Conservation (phyloP, 805 yeast species). For the Candida glaebosa region DNA sequence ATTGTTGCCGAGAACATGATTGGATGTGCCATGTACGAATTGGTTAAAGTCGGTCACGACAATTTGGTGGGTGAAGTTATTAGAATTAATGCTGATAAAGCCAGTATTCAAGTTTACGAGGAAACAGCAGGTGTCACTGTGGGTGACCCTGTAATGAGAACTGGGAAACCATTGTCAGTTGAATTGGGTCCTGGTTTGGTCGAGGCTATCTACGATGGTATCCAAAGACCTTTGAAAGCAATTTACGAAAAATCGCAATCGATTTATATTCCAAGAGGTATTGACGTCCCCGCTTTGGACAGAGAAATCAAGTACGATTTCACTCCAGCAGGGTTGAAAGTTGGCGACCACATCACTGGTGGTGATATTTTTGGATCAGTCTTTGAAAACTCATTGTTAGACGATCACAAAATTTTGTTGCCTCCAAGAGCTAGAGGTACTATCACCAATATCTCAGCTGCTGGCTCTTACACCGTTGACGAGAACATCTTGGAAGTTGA, state of each 20-base stretch:
- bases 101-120: slow-evolving; percentile 98
- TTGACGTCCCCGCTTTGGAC: slow-evolving; percentile 91
- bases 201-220: slow-evolving; percentile 99
- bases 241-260: slow-evolving; percentile 85
- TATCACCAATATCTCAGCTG: slow-evolving; percentile 79
- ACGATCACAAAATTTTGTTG: slow-evolving; percentile 88
- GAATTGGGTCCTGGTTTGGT: slow-evolving; percentile 99
- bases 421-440: slow-evolving; percentile 99
- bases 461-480: slow-evolving; percentile 89
- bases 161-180: slow-evolving; percentile 98
- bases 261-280: slow-evolving; percentile 98
- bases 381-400: slow-evolving; percentile 87
- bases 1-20: slow-evolving; percentile 97
- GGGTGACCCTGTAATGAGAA: slow-evolving; percentile 97
- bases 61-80: slow-evolving; percentile 97
- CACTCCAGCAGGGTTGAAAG: slow-evolving; percentile 72
- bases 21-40: slow-evolving; percentile 99
- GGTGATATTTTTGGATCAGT: slow-evolving; percentile 96
- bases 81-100: slow-evolving; percentile 93
- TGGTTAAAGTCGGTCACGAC: slow-evolving; percentile 97
- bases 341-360: slow-evolving; percentile 97
- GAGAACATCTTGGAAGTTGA: slow-evolving; percentile 91
- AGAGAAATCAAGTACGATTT: slow-evolving; percentile 83
- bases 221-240: slow-evolving; percentile 96
- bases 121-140: slow-evolving; percentile 99